These are phyloP conservation scores for Sphaceloma murrayae DNA, from an alignment of 2,329 filamentous ascomycete genomes.

Conservation along the genomic window DNA sequence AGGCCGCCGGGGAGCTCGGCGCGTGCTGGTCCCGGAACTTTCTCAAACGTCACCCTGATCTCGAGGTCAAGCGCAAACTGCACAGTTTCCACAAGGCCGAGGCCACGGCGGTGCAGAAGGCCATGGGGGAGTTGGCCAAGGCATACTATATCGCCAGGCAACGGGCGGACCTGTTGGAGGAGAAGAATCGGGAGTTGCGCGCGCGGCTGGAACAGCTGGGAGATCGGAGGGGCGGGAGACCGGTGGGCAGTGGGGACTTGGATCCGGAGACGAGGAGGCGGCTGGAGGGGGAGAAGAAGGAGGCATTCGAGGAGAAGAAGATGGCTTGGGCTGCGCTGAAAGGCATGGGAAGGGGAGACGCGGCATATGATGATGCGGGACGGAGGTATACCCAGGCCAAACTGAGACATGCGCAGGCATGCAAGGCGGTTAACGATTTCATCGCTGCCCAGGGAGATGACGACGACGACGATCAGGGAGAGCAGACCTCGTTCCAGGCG, in stretches of 20 bases:
- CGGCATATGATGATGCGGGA: conserved; percentile 27
- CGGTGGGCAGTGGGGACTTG: conserved; percentile 9
- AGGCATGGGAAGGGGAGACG: conserved; percentile 21
- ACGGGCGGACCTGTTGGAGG: conserved; percentile 11
- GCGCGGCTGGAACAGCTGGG: conserved; percentile 66
- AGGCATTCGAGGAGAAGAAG: conserved; percentile 25
- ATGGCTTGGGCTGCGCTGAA: conserved; percentile 26
- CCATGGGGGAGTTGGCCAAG: conserved; percentile 12
- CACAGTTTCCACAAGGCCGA: conserved; percentile 13
- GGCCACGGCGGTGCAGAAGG: conserved; percentile 12
- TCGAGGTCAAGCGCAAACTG: conserved; percentile 10
- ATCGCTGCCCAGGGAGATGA: conserved; percentile 3
- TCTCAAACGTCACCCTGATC: conserved; percentile 9
- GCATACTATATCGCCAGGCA: conserved; percentile 10
- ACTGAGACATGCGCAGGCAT: conserved; percentile 9
- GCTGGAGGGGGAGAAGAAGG: conserved; percentile 18
- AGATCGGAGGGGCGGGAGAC: conserved; percentile 35
- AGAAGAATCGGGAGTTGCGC: conserved; percentile 53
- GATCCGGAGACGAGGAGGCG: conserved; percentile 17
- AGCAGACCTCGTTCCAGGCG: not conserved
- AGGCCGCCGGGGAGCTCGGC: conserved; percentile 4
- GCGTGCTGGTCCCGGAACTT: conserved; percentile 10
- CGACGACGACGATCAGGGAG: too few relatives aligned
- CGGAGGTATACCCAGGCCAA: conserved; percentile 2
- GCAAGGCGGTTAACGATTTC: conserved; percentile 11